Evolutionary conservation across 768 basidiomycete species (phyloP).

Genomic region (Hysterangium stoloniferum): DNA sequence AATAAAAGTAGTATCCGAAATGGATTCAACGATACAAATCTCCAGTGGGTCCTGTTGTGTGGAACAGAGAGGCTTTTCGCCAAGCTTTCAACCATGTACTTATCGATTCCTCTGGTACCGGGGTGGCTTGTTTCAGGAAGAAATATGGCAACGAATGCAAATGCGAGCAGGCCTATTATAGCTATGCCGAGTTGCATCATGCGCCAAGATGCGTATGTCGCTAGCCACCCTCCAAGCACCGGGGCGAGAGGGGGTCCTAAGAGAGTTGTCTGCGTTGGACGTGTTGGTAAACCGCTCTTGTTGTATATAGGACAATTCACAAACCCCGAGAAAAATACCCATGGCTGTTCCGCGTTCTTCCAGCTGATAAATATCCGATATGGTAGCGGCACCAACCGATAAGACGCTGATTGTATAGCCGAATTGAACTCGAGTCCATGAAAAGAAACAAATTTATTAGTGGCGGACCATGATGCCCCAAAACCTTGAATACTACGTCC

Average conservation of each 20-base stretch:
- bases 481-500: constrained; percentile 61
- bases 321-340: neutral
- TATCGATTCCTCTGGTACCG: constrained; percentile 46
- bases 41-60: constrained; percentile 2
- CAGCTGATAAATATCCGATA: constrained; percentile 58
- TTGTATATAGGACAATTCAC: neutral
- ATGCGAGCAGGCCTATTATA: constrained; percentile 30
- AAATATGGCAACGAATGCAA: constrained; percentile 33
- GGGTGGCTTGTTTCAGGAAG: constrained; percentile 70
- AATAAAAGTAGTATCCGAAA: constrained; percentile 33
- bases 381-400: constrained; percentile 35
- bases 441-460: constrained; percentile 10
- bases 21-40: constrained; percentile 49
- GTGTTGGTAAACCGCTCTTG: neutral
- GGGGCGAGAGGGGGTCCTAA: constrained; percentile 59
- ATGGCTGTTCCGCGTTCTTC: constrained; percentile 48
- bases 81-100: constrained; percentile 18
- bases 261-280: constrained; percentile 34
- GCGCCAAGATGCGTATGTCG: constrained; percentile 63
- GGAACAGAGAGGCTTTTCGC: constrained; percentile 7
- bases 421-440: constrained; percentile 12
- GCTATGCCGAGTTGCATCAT: constrained; percentile 44
- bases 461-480: constrained; percentile 41
- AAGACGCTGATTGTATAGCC: constrained; percentile 1
- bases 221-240: constrained; percentile 39